phyloP scores from a whole-genome alignment of 305 asterid genomes.

The Ajuga reptans region DNA sequence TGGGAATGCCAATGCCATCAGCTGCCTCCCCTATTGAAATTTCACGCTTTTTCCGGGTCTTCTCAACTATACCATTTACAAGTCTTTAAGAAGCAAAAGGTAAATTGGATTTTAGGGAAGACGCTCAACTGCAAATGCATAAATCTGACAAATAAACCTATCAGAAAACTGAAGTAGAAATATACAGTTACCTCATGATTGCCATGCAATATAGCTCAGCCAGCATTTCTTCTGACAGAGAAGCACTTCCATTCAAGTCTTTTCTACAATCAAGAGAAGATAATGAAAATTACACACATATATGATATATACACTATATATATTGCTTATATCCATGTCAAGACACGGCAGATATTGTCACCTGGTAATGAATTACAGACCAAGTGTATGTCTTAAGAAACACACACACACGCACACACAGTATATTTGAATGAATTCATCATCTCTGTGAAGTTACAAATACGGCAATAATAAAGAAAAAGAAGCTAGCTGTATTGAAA shows the following conservation, averaged over 20 bases:
- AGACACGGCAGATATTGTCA: neutral
- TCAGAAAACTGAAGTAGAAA: conserved; percentile 3
- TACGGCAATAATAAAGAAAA: neutral
- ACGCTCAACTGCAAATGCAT: neutral
- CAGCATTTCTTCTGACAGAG: conserved; percentile 61
- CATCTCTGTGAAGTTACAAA: neutral
- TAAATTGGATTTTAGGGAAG: neutral
- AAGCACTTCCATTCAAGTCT: conserved; percentile 38
- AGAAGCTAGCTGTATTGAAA: neutral
- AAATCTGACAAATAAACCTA: conserved; percentile 4
- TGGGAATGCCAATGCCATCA: conserved; percentile 64
- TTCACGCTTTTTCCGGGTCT: conserved; percentile 60
- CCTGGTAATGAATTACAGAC: neutral
- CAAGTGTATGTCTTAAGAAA: neutral
- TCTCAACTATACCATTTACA: conserved; percentile 80
- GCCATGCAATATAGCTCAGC: conserved; percentile 79
- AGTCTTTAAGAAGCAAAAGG: conserved; percentile 43
- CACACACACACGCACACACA: neutral
- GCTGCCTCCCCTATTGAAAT: conserved; percentile 85
- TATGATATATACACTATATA: neutral
- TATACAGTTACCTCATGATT: conserved; percentile 56
- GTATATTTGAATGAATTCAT: too few species aligned
- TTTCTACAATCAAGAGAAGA: conserved; percentile 34
- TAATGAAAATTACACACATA: neutral
- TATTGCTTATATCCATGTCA: neutral